These are phyloP conservation scores for Neofusicoccum laricinum DNA, from an alignment of 2,329 filamentous ascomycete genomes.

Conservation along the genomic window DNA sequence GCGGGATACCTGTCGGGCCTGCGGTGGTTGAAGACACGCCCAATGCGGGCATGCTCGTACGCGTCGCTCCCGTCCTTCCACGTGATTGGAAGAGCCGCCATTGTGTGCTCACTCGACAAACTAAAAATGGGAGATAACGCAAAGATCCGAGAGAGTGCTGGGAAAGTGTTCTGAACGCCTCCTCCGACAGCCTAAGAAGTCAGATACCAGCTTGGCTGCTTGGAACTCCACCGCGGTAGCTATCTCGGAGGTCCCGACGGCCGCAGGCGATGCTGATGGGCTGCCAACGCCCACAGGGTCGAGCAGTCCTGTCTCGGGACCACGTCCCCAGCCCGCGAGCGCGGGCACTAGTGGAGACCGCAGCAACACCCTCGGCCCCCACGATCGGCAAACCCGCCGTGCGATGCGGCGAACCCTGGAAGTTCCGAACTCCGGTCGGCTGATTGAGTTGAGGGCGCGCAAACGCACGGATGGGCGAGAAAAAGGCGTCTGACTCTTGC, in stretches of 20 bases:
- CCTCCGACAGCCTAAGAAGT: not conserved
- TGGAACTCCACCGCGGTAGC: not conserved
- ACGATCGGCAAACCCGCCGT: not conserved
- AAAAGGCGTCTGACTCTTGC: too few relatives aligned
- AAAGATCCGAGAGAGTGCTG: not conserved
- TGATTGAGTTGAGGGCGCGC: not conserved
- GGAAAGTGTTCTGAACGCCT: not conserved
- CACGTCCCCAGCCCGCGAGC: not conserved
- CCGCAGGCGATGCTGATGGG: not conserved
- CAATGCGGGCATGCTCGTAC: conserved; percentile 39
- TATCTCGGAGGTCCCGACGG: not conserved
- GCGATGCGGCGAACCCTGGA: not conserved
- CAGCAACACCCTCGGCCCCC: not conserved
- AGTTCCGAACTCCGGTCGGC: not conserved
- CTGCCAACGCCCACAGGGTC: not conserved
- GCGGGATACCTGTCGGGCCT: conserved; percentile 40
- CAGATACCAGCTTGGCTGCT: not conserved
- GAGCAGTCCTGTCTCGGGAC: conserved; percentile 3
- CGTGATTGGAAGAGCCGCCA: conserved; percentile 18
- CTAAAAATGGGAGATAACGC: not conserved
- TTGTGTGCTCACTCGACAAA: not conserved
- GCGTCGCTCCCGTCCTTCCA: conserved; percentile 19
- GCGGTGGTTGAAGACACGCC: conserved; percentile 48
- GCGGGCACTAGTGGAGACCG: not conserved
- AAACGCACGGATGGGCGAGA: not conserved